Evolutionary conservation across 2,329 filamentous ascomycete genomes (phyloP).

Genomic region (Teratosphaeria destructans): DNA sequence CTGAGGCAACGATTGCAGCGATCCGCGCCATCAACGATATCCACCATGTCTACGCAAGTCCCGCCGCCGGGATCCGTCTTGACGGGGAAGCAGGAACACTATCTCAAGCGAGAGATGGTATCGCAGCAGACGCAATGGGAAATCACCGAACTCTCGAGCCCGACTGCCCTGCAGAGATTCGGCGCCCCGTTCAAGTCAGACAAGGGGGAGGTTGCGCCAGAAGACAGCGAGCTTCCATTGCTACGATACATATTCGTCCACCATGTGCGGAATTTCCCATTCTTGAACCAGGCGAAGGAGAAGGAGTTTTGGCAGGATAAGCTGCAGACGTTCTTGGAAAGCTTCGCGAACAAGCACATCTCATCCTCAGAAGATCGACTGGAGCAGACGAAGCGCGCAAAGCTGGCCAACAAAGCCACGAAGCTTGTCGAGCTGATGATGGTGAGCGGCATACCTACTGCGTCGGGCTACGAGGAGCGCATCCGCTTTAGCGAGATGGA

Average conservation of each 20-base stretch:
- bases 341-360: constrained; percentile 93
- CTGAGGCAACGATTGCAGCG: constrained; percentile 14
- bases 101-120: constrained; percentile 92
- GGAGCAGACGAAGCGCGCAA: constrained; percentile 90
- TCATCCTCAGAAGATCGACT: constrained; percentile 92
- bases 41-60: constrained; percentile 30
- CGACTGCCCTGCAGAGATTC: constrained; percentile 88
- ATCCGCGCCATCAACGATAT: constrained; percentile 14
- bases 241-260: constrained; percentile 95
- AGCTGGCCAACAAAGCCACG: constrained; percentile 83
- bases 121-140: constrained; percentile 81
- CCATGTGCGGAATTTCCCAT: constrained; percentile 95
- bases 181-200: constrained; percentile 92
- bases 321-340: constrained; percentile 90
- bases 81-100: constrained; percentile 97
- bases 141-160: constrained; percentile 85
- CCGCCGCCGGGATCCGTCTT: constrained; percentile 52
- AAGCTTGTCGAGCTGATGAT: constrained; percentile 99
- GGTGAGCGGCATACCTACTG: constrained; percentile 92
- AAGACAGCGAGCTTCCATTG: constrained; percentile 88
- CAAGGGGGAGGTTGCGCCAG: constrained; percentile 79
- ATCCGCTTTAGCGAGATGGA: constrained; percentile 96
- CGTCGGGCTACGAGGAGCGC: constrained; percentile 92
- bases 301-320: constrained; percentile 99
- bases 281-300: constrained; percentile 90